These are phyloP conservation scores for Cordyceps javanica DNA, from an alignment of 2,329 filamentous ascomycete species.

Conservation along the genomic window DNA sequence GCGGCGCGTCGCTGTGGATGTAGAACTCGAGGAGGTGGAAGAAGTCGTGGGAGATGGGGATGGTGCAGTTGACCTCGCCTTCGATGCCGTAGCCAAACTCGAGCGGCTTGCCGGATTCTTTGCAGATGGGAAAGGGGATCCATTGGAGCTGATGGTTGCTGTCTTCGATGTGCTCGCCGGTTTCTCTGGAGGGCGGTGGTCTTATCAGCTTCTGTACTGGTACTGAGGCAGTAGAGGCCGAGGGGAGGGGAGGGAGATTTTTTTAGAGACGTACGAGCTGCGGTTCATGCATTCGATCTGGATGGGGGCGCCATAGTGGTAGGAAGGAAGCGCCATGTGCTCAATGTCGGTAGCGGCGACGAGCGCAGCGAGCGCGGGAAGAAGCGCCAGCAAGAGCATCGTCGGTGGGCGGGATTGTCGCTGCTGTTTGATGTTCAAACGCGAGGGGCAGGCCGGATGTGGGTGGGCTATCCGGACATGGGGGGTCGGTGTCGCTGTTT, in stretches of 20 bases:
- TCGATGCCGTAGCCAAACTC: conserved; percentile 83
- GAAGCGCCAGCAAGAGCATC: conserved; percentile 12
- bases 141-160: conserved; percentile 78
- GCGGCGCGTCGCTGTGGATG: conserved; percentile 90
- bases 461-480: background rate
- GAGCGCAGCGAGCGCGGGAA: conserved; percentile 22
- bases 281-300: conserved; percentile 68
- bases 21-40: conserved; percentile 95
- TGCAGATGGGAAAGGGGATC: conserved; percentile 83
- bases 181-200: conserved; percentile 54
- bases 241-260: conserved; percentile 18
- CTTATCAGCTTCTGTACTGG: background rate
- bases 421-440: background rate
- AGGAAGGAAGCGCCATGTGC: conserved; percentile 49
- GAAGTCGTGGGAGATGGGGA: conserved; percentile 67
- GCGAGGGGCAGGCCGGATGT: background rate
- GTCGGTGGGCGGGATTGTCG: background rate
- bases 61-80: conserved; percentile 76
- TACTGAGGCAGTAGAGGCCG: background rate
- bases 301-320: conserved; percentile 61
- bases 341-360: conserved; percentile 20
- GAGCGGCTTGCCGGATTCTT: conserved; percentile 77
- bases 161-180: conserved; percentile 83
- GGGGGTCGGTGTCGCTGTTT: background rate
- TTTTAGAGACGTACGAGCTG: conserved; percentile 65